phyloP scores from a whole-genome alignment of 371 early-diverging fungal species.

The Mortierella sp. region DNA sequence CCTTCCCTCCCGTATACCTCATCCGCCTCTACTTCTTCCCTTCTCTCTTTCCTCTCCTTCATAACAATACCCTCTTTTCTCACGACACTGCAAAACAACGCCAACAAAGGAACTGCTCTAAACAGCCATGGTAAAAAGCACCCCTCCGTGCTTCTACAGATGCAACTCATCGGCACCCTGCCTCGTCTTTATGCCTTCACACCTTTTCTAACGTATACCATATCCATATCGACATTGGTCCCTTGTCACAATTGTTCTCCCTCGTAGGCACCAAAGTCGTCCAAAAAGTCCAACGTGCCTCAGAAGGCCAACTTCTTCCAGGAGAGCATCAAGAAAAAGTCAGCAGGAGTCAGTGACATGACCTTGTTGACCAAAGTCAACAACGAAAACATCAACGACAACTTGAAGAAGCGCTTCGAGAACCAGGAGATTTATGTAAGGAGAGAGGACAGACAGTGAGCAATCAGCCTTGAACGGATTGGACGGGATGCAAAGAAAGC shows the following conservation, averaged over 20 bases:
- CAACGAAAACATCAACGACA: slow-evolving; percentile 89
- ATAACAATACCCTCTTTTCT: background rate
- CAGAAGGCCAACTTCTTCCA: slow-evolving; percentile 89
- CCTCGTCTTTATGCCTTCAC: background rate
- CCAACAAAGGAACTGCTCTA: background rate
- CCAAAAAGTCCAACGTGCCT: slow-evolving; percentile 56
- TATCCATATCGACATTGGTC: background rate
- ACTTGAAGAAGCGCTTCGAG: slow-evolving; percentile 85
- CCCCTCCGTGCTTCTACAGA: background rate
- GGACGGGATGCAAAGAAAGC: background rate
- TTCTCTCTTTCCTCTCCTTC: slow-evolving; percentile 6
- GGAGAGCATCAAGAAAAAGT: slow-evolving; percentile 82
- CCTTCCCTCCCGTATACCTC: background rate
- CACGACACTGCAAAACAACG: background rate
- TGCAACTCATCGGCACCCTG: background rate
- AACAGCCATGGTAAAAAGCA: slow-evolving; percentile 22
- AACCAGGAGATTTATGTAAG: slow-evolving; percentile 89
- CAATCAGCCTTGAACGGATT: background rate
- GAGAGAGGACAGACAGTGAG: slow-evolving; percentile 9
- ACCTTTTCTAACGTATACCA: background rate
- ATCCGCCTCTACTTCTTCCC: background rate
- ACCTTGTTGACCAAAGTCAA: slow-evolving; percentile 88
- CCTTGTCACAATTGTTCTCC: too few species aligned
- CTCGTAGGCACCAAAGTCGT: slow-evolving; percentile 46
- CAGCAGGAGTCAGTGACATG: slow-evolving; percentile 91